Conservation (phyloP, 1,284 basidiomycete species). For the Trichosporon sp. region DNA sequence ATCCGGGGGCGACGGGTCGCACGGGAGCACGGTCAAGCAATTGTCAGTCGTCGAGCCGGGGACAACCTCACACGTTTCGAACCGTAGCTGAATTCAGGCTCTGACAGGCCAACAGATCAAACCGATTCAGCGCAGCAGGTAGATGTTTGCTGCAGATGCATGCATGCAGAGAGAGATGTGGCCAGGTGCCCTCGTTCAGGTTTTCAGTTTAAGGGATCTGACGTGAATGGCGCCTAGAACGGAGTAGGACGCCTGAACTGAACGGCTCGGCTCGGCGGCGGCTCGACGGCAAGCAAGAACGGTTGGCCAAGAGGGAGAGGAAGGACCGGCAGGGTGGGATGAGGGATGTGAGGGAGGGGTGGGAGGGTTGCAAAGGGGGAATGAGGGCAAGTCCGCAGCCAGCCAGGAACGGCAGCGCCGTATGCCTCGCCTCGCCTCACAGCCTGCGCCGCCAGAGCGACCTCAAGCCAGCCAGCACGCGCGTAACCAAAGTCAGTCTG, state of each 20-base stretch:
- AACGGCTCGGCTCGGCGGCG: too few species aligned
- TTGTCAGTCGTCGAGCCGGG: not conserved
- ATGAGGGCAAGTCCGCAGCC: not conserved
- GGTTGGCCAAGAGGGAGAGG: not conserved
- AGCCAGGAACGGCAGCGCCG: not conserved
- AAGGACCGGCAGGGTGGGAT: too few species aligned
- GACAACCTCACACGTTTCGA: not conserved
- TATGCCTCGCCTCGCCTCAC: not conserved
- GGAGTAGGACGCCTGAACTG: not conserved
- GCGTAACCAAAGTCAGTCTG: slow-evolving; percentile 1
- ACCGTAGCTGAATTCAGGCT: not conserved
- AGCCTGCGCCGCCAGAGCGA: not conserved
- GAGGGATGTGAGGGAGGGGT: too few species aligned
- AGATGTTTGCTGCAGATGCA: too few species aligned
- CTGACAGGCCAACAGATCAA: not conserved
- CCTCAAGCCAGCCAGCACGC: not conserved
- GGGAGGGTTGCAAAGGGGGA: too few species aligned
- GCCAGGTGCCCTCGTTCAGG: too few species aligned
- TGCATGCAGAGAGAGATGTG: too few species aligned
- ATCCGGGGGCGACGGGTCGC: not conserved
- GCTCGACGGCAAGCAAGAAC: too few species aligned
- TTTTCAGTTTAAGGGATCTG: slow-evolving; percentile 2
- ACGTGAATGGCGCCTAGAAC: slow-evolving; percentile 1
- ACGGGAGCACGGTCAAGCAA: not conserved
- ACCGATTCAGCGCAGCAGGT: too few species aligned